Evolutionary conservation across 148 eudicot genomes (phyloP).

Genomic region (Chenopodium suecicum): DNA sequence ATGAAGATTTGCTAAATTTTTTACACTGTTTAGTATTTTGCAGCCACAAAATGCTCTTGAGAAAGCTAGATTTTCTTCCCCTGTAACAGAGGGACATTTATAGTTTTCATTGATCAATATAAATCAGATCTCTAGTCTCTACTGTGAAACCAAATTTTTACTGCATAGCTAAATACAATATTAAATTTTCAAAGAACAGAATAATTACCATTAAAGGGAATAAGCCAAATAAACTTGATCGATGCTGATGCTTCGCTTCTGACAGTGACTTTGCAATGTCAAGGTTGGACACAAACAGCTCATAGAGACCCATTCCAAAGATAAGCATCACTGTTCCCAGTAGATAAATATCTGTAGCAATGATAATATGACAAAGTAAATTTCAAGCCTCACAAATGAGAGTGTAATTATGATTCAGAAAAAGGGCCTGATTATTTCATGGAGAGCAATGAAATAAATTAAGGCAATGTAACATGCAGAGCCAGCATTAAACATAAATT

Average conservation of each 20-base stretch:
- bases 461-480: background rate
- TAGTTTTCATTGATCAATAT: background rate
- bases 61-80: background rate
- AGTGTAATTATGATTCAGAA: background rate
- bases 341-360: conserved; percentile 71
- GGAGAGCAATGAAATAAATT: background rate
- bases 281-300: conserved; percentile 89
- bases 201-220: conserved; percentile 64
- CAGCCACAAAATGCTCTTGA: background rate
- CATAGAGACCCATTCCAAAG: conserved; percentile 97
- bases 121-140: background rate
- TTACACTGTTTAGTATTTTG: background rate
- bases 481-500: background rate
- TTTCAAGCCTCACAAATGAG: background rate
- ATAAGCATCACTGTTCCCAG: conserved; percentile 98
- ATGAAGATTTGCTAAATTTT: background rate
- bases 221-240: conserved; percentile 82
- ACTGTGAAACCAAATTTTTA: background rate
- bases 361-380: conserved; percentile 1
- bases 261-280: conserved; percentile 53
- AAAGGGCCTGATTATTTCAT: background rate
- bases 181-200: background rate
- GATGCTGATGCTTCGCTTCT: conserved; percentile 30
- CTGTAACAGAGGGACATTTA: background rate
- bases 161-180: background rate